phyloP scores from a whole-genome alignment of 2,329 filamentous ascomycete genomes.

The Claviceps sp. region DNA sequence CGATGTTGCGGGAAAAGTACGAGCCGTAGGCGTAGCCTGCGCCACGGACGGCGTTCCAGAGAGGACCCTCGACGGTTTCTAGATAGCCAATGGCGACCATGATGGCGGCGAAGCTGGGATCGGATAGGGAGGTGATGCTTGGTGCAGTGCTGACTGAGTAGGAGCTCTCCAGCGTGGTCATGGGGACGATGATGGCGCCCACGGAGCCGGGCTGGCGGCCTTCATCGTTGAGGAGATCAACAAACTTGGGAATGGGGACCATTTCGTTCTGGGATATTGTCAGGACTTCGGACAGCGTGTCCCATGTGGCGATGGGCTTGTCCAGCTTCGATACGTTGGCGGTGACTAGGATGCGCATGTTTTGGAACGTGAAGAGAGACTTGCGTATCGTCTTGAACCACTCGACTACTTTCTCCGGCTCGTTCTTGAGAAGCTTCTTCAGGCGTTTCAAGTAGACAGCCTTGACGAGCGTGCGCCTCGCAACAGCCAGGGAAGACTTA shows the following conservation, averaged over 20 bases:
- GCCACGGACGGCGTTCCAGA: constrained; percentile 88
- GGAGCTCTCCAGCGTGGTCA: constrained; percentile 85
- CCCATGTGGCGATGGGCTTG: constrained; percentile 70
- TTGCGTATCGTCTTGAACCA: constrained; percentile 67
- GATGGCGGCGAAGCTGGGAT: constrained; percentile 68
- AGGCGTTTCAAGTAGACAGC: constrained; percentile 77
- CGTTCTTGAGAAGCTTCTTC: constrained; percentile 63
- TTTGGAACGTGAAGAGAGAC: constrained; percentile 68
- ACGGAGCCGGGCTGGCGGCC: constrained; percentile 63
- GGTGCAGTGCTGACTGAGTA: constrained; percentile 65
- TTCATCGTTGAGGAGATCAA: constrained; percentile 58
- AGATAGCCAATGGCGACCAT: constrained; percentile 85
- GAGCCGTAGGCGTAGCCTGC: constrained; percentile 88
- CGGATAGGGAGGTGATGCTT: constrained; percentile 61
- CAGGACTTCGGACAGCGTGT: constrained; percentile 29
- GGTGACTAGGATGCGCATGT: constrained; percentile 74
- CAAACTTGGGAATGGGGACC: constrained; percentile 55
- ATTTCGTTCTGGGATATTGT: constrained; percentile 33
- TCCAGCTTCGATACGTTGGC: constrained; percentile 63
- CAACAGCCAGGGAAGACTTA: constrained; percentile 61
- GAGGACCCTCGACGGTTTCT: constrained; percentile 81
- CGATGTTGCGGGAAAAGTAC: constrained; percentile 62
- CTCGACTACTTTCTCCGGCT: constrained; percentile 60
- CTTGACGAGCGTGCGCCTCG: constrained; percentile 72
- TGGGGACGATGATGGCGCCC: constrained; percentile 68